Percentiles rank a stretch among this genome's conserved stretches.
phyloP scores from a whole-genome alignment of 148 eudicot genomes.

The Tetragonia tetragonoides region DNA sequence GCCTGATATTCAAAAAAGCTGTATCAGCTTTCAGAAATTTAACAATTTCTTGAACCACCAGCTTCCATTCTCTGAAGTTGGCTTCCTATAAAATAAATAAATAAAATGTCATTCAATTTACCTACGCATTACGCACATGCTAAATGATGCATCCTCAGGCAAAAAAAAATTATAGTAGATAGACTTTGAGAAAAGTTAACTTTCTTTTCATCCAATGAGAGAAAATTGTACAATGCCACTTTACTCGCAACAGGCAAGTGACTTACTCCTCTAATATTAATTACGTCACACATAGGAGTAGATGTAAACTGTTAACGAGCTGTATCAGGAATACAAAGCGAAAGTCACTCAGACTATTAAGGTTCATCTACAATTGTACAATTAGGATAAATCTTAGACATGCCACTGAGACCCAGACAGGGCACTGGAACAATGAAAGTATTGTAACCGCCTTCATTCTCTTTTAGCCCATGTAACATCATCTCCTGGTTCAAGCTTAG shows the following conservation, averaged over 20 bases:
- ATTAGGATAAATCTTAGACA: neutral
- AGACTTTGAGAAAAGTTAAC: neutral
- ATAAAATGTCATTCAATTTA: slow-evolving; percentile 29
- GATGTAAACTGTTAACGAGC: neutral
- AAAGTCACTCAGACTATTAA: neutral
- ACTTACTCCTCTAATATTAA: neutral
- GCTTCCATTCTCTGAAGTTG: slow-evolving; percentile 92
- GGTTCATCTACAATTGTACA: neutral
- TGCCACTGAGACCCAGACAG: neutral
- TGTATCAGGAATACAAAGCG: neutral
- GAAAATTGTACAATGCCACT: neutral
- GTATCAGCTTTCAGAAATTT: slow-evolving; percentile 92
- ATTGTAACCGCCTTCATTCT: neutral
- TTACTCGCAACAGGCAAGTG: neutral
- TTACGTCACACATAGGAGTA: neutral
- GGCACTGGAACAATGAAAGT: neutral
- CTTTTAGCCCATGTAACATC: neutral
- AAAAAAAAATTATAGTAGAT: neutral
- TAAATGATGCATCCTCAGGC: neutral
- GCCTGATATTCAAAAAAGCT: slow-evolving; percentile 81
- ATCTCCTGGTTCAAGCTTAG: slow-evolving; percentile 1
- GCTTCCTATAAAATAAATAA: slow-evolving; percentile 64
- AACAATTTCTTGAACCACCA: slow-evolving; percentile 82
- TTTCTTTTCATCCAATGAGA: neutral
- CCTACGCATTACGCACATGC: slow-evolving; percentile 9